Base-by-base conservation (phyloP, 768 basidiomycete genomes). In the Amanita rubescens region DNA sequence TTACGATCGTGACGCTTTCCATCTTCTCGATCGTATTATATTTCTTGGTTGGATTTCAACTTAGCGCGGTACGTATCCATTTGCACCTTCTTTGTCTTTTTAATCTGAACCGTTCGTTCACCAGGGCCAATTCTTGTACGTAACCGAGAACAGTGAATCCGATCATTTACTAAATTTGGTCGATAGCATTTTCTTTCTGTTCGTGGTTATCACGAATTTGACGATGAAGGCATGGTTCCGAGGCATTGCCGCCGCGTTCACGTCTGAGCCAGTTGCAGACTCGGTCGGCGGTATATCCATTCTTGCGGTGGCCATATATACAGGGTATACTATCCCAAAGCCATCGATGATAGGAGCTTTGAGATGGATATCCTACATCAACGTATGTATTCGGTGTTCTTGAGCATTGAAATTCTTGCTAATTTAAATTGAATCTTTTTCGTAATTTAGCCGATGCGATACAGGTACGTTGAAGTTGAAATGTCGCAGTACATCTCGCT, bases 141-240 rank as follows among this genome's bases (percentile, higher is more conserved):
- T 70, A 4, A 65, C 58, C 24, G 15, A 30, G 38, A 20, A 20
- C 33, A 5, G 30, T 30, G 8, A 8, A 44, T 48, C 14, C 39
- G 8, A 22, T 9, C 45, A 8, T 44, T 20, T 42, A 49, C 63
- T 56, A 12, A 35, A 43, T 35, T 22, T 38, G 30, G n/a, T 43
- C 6, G 27, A 30, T 53, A 86, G 85, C 63, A 78, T 74, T 22
- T 82, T 76, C 63, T 75, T 78, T 63, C 62, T 90, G 19, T 78
- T 83, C 55, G 57, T 81, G 12, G 72, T 81, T 49, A 64, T 72
- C 2, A 76, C 82, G 55, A 75, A 82, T 32, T 49, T 90, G 25
- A 68, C 82, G 8, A 86, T 91, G 79, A 85, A 84, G 65, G 82
- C 81, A 0, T 83, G 84, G 74, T 94, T 91, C 76, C 76, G 90